Base-by-base conservation (phyloP, 768 basidiomycete genomes). In the Grammothele lineata region DNA sequence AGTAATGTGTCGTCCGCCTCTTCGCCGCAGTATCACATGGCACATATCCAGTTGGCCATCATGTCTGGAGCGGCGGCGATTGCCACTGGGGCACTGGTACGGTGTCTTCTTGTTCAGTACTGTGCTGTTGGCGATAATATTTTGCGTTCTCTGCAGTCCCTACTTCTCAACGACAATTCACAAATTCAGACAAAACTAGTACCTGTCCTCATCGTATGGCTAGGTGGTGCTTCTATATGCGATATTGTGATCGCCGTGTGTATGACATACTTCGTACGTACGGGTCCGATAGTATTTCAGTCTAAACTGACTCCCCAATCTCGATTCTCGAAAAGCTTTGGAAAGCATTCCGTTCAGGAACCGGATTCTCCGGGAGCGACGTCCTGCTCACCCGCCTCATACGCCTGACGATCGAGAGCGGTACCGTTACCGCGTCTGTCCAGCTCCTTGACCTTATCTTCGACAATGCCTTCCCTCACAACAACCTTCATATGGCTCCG, bases 401-500 rank as follows among this genome's bases (percentile, higher is more conserved):
- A 11, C 37, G 18, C 10, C 33, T 47, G 17, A 40, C 39, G 9
- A 19, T 47, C 6, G 45, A 47, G 30, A 47, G 37, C 22, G 45
- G 45, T 10, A 22, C 7, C n/a, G 17, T 40, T 8, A 40, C 38
- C 6, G 45, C 45, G 11, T 40, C 45, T 30, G 14, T 47, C 27
- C 37, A 37, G 6, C 6, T 3, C 14, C 19, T 47, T 3, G 45
- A 47, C 33, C 45, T 47, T 30, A 24, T 26, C 26, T 24, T 47
- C 37, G 39, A 33, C 38, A 11, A 40, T 9, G 27, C 27, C 1
- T 39, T 40, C 45, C 18, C 32, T 12, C 37, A 47, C 37, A 47
- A 40, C 45, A 47, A 47, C 37, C 27, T 40, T 9, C 37, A 47
- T 24, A 32, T 47, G 27, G 18, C 38, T 9, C 45, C 38, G 37